phyloP scores from a whole-genome alignment of 768 basidiomycete species.

The Lactarius vividus region DNA sequence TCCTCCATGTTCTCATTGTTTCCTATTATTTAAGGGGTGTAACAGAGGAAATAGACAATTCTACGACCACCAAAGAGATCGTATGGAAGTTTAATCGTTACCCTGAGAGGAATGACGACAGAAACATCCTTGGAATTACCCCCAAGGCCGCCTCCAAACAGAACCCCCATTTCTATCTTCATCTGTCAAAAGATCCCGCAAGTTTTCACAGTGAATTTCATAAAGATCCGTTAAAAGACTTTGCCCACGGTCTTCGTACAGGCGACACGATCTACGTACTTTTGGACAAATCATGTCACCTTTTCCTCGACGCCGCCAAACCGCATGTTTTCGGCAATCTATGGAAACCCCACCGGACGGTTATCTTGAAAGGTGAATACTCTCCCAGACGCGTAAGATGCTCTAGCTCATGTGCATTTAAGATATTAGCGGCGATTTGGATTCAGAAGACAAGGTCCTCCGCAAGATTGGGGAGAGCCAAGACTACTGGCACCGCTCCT shows the following conservation, averaged over 20 bases:
- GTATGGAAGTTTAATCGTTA: background rate
- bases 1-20: background rate
- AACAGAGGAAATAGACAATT: background rate
- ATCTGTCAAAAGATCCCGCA: background rate
- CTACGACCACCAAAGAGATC: background rate
- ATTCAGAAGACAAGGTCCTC: background rate
- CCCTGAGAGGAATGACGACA: background rate
- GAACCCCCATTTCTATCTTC: slow-evolving; percentile 1
- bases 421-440: background rate
- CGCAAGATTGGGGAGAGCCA: background rate
- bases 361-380: slow-evolving; percentile 16
- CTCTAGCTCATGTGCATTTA: background rate
- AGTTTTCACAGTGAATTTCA: background rate
- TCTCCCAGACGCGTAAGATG: no score
- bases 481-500: background rate
- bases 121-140: background rate
- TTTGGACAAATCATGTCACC: background rate
- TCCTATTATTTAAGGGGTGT: background rate
- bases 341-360: slow-evolving; percentile 6
- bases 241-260: background rate
- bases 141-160: background rate
- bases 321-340: slow-evolving; percentile 4
- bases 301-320: background rate
- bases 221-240: background rate
- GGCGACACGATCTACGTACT: background rate